Evolutionary conservation across 2,329 filamentous ascomycete species (phyloP).

Genomic region (Pleurostoma richardsiae): DNA sequence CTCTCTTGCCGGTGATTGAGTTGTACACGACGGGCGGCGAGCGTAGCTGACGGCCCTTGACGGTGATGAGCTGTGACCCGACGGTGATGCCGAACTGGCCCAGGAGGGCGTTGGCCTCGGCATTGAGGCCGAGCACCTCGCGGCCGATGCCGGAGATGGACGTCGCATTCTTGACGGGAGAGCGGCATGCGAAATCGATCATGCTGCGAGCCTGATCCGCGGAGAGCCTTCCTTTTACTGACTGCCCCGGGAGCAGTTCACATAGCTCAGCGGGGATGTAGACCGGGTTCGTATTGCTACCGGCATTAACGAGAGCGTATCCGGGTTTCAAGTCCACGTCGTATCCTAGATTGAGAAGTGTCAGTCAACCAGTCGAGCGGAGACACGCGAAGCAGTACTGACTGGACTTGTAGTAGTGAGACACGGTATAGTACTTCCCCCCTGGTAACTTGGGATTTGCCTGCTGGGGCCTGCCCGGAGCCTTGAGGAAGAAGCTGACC

Average conservation of each 20-base stretch:
- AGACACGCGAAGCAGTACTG: too few species aligned
- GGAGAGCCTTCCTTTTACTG: slow-evolving; percentile 53
- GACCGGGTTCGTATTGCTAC: slow-evolving; percentile 47
- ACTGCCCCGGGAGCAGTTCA: slow-evolving; percentile 58
- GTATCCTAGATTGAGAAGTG: slow-evolving; percentile 16
- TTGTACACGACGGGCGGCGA: slow-evolving; percentile 59
- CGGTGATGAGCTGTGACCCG: slow-evolving; percentile 59
- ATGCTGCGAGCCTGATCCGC: slow-evolving; percentile 60
- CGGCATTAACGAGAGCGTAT: slow-evolving; percentile 64
- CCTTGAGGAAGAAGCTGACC: slow-evolving; percentile 24
- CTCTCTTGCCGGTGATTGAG: slow-evolving; percentile 8
- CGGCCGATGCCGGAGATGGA: slow-evolving; percentile 59
- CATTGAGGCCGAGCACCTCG: slow-evolving; percentile 51
- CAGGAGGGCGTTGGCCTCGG: slow-evolving; percentile 19
- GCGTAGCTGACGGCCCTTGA: slow-evolving; percentile 63
- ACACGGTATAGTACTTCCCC: too few species aligned
- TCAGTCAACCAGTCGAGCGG: too few species aligned
- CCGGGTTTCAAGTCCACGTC: slow-evolving; percentile 20
- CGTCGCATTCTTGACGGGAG: slow-evolving; percentile 59
- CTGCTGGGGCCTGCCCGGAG: slow-evolving; percentile 12
- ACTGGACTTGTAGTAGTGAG: too few species aligned
- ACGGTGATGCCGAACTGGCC: slow-evolving; percentile 59
- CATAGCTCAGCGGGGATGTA: slow-evolving; percentile 67
- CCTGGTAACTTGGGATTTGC: not conserved
- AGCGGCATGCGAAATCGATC: slow-evolving; percentile 67